Conservation (phyloP, 768 basidiomycete species). For the Wakefieldia striispora region DNA sequence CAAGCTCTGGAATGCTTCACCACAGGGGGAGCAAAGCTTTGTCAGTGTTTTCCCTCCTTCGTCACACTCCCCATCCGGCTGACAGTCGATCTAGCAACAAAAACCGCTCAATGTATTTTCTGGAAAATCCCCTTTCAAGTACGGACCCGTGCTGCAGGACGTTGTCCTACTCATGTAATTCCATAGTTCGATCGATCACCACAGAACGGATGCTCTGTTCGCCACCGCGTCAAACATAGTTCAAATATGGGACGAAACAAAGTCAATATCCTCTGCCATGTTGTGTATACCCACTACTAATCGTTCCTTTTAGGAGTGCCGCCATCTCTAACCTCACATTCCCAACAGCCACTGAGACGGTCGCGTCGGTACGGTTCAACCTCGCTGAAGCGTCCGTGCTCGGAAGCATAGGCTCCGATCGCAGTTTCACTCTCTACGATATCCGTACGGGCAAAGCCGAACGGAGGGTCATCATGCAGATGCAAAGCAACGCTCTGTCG, state of each 20-base stretch:
- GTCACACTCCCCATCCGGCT: neutral
- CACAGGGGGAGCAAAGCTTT: slow-evolving; percentile 37
- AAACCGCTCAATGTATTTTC: slow-evolving; percentile 76
- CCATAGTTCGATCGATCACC: slow-evolving; percentile 88
- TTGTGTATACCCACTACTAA: slow-evolving; percentile 5
- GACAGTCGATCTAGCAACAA: slow-evolving; percentile 27
- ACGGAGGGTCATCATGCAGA: slow-evolving; percentile 88
- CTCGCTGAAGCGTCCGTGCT: slow-evolving; percentile 90
- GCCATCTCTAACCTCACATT: slow-evolving; percentile 87
- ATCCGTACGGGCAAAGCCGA: slow-evolving; percentile 97
- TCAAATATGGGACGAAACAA: slow-evolving; percentile 97
- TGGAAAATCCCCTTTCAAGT: slow-evolving; percentile 93
- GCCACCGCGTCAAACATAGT: slow-evolving; percentile 92
- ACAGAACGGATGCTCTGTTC: slow-evolving; percentile 83
- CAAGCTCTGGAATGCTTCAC: slow-evolving; percentile 70
- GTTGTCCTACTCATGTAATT: neutral
- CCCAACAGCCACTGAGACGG: slow-evolving; percentile 83
- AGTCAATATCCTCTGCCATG: slow-evolving; percentile 40
- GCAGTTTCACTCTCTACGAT: slow-evolving; percentile 95
- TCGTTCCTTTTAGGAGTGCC: slow-evolving; percentile 54
- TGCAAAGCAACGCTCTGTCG: slow-evolving; percentile 84
- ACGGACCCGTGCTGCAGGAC: slow-evolving; percentile 19
- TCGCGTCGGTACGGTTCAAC: slow-evolving; percentile 88
- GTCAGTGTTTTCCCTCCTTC: slow-evolving; percentile 28
- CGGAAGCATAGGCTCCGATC: slow-evolving; percentile 92